These are phyloP conservation scores for Globisporangium spiculum DNA, from an alignment of 352 stramenopile species.

Conservation along the genomic window DNA sequence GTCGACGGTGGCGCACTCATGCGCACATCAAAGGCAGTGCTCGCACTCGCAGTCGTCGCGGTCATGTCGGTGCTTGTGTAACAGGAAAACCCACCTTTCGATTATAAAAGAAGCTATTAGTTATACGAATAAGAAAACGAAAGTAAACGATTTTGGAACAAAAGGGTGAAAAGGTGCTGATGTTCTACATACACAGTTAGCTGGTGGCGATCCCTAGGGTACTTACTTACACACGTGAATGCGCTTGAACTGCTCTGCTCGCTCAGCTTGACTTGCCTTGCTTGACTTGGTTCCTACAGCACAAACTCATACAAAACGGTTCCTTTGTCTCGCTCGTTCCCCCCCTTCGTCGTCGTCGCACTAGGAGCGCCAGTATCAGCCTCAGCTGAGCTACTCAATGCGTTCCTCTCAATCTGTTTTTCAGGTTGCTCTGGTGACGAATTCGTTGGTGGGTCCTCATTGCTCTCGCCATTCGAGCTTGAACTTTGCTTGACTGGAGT, in stretches of 20 bases:
- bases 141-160: neutral
- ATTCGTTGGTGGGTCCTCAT: neutral
- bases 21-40: slow-evolving; percentile 8
- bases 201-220: neutral
- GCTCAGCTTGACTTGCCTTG: neutral
- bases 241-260: neutral
- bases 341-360: neutral
- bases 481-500: neutral
- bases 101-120: neutral
- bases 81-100: too few species aligned
- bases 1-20: neutral
- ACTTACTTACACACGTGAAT: neutral
- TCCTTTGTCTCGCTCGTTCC: slow-evolving; percentile 9
- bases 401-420: neutral
- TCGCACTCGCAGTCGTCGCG: slow-evolving; percentile 6
- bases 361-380: neutral
- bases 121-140: slow-evolving; percentile 4
- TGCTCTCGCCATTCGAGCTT: neutral
- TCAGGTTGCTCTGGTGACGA: neutral
- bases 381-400: neutral
- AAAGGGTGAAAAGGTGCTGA: neutral
- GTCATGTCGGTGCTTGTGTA: slow-evolving; percentile 9
- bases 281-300: slow-evolving; percentile 26
- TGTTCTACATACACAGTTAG: neutral
- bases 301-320: slow-evolving; percentile 69